Evolutionary conservation across 495 filamentous ascomycete species (phyloP).

Genomic region (Chaetomium tenue): DNA sequence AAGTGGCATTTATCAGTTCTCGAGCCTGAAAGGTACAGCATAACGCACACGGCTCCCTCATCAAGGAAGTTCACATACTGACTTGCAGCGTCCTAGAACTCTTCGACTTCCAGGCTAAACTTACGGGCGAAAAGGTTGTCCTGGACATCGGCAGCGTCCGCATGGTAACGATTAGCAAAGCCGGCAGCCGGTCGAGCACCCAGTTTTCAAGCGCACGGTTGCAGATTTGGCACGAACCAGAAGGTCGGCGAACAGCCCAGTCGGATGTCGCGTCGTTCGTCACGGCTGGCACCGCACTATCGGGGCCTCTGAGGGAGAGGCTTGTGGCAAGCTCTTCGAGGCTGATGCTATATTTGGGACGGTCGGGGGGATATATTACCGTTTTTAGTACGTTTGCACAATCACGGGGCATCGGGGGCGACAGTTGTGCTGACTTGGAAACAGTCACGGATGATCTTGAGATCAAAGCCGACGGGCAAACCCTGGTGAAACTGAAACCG

Average conservation of each 20-base stretch:
- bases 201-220: slow-evolving; percentile 35
- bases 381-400: slow-evolving; percentile 28
- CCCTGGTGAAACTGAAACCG: slow-evolving; percentile 34
- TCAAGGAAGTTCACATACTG: background rate
- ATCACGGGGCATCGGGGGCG: background rate
- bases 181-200: slow-evolving; percentile 26
- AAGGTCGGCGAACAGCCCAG: slow-evolving; percentile 20
- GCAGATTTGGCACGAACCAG: slow-evolving; percentile 39
- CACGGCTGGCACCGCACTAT: slow-evolving; percentile 37
- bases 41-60: background rate
- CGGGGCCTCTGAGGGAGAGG: slow-evolving; percentile 34
- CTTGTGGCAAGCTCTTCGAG: slow-evolving; percentile 29
- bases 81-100: slow-evolving; percentile 23
- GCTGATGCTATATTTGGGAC: slow-evolving; percentile 36
- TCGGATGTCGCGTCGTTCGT: slow-evolving; percentile 35
- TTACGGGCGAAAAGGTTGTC: slow-evolving; percentile 37
- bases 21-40: slow-evolving; percentile 20
- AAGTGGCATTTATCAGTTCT: slow-evolving; percentile 37
- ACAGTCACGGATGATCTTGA: slow-evolving; percentile 38
- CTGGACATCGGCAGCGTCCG: slow-evolving; percentile 38
- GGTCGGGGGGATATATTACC: slow-evolving; percentile 36
- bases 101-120: slow-evolving; percentile 38
- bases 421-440: slow-evolving; percentile 3
- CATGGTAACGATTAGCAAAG: slow-evolving; percentile 28
- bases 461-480: slow-evolving; percentile 31